phyloP scores from a whole-genome alignment of 2,329 filamentous ascomycete genomes.

The Colletotrichum kahawae region DNA sequence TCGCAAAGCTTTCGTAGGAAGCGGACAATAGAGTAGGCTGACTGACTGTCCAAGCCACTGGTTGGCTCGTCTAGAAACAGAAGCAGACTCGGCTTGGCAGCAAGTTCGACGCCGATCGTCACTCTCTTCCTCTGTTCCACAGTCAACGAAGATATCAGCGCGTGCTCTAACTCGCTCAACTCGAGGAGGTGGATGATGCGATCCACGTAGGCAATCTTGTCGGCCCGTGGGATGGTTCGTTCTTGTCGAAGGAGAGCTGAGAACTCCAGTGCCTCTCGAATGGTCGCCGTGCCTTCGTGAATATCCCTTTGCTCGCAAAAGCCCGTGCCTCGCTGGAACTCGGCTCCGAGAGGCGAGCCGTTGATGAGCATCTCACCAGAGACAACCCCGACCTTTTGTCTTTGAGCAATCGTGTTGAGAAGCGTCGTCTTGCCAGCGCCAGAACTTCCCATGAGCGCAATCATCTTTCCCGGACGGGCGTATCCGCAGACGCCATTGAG shows the following conservation, averaged over 20 bases:
- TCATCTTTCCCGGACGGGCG: slow-evolving; percentile 79
- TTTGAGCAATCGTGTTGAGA: slow-evolving; percentile 76
- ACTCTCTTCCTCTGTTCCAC: slow-evolving; percentile 66
- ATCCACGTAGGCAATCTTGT: slow-evolving; percentile 71
- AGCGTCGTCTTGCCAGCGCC: slow-evolving; percentile 86
- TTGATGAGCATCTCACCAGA: slow-evolving; percentile 70
- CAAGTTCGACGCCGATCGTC: slow-evolving; percentile 73
- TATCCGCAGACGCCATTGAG: slow-evolving; percentile 66
- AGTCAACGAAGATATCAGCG: slow-evolving; percentile 58
- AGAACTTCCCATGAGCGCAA: slow-evolving; percentile 81
- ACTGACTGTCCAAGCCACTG: slow-evolving; percentile 42
- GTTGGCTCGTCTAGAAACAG: slow-evolving; percentile 75
- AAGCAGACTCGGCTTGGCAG: slow-evolving; percentile 68
- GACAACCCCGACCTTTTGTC: slow-evolving; percentile 67
- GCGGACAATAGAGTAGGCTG: slow-evolving; percentile 43
- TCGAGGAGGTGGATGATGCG: slow-evolving; percentile 71
- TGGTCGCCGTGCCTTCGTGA: slow-evolving; percentile 68
- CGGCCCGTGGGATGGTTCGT: slow-evolving; percentile 53
- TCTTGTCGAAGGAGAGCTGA: slow-evolving; percentile 70
- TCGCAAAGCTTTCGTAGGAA: slow-evolving; percentile 56
- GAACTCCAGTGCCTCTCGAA: slow-evolving; percentile 71
- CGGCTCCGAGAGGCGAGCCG: slow-evolving; percentile 60
- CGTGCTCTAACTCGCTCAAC: slow-evolving; percentile 67
- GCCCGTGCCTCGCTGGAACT: slow-evolving; percentile 71
- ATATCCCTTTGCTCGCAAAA: slow-evolving; percentile 75